Base-by-base conservation (phyloP, 2,329 filamentous ascomycete genomes). In the Pestalotiopsis sp. region DNA sequence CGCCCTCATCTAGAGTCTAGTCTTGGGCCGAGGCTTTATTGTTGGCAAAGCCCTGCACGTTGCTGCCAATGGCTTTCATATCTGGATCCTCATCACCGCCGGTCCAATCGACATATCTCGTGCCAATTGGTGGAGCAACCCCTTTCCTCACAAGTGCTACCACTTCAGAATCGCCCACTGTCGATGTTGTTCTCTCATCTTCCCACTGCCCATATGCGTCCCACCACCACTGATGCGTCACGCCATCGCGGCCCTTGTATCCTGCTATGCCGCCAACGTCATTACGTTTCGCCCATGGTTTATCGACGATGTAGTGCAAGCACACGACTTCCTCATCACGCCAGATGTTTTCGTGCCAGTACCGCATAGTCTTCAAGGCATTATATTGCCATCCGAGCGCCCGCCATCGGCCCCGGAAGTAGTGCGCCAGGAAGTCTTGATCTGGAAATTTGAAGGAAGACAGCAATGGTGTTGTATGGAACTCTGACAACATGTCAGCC, bases 231-330 rank as follows among this genome's bases (percentile, higher is more conserved):
- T 69, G 72, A 76, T 88, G 85, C 59, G 84, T 86, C 59, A 79
- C 81, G 0, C 85, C 84, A 72, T 89, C 86, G 57, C 82, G 77
- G 1, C 84, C 85, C 31, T 82, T 77, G 72, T 86, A 85, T 2
- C 85, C 85, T 0, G 83, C 85, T 20, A 76, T 73, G 2, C 83
- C 83, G 69, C 84, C 81, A 23, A 74, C 72, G 20, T 75, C 75
- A 3, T 84, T 77, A 20, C 81, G 78, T 65, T 77, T 79, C 49
- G 82, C 80, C 86, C 86, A 88, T 14, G 86, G 86, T 76, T 88
- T 88, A 71, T 87, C 85, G 6, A 87, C 84, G 67, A 88, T 86
- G 67, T 87, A 88, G 72, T 87, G 86, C 64, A 87, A 68, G 7
- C 82, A 82, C 0, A 81, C 77, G 4, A 87, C 82, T 36, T 83